A percentile compares a stretch with the other conserved stretches of the same genome.
phyloP scores from a whole-genome alignment of 768 basidiomycete genomes.

The Sporobolomyces pararoseus region DNA sequence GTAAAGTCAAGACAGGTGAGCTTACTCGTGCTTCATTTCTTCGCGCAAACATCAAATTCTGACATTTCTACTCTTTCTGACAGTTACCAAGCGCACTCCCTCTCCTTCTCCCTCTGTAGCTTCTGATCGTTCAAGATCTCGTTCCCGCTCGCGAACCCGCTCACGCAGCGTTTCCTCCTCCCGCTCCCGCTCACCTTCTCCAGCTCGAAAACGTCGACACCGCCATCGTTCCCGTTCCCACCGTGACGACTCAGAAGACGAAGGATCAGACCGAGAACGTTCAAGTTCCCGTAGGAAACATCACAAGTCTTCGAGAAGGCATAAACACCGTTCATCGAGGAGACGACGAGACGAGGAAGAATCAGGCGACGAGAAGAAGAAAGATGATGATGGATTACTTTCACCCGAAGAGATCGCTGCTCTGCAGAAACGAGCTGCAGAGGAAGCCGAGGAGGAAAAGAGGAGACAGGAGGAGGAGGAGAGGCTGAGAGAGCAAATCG shows the following conservation, averaged over 20 bases:
- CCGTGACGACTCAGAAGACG: neutral
- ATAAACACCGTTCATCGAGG: constrained; percentile 24
- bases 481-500: constrained; percentile 59
- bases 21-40: too few relatives aligned
- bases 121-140: constrained; percentile 22
- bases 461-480: constrained; percentile 57
- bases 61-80: neutral
- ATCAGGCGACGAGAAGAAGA: constrained; percentile 26
- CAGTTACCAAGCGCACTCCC: constrained; percentile 20
- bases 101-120: constrained; percentile 22
- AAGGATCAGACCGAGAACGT: neutral
- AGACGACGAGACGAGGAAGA: constrained; percentile 9
- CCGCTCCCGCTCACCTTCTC: constrained; percentile 30
- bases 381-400: constrained; percentile 26
- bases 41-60: too few relatives aligned
- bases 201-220: constrained; percentile 21
- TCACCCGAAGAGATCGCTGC: constrained; percentile 24
- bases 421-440: constrained; percentile 56
- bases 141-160: constrained; percentile 23
- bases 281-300: neutral
- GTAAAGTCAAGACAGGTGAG: constrained; percentile 24
- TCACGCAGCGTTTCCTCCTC: neutral
- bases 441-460: constrained; percentile 59
- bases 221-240: constrained; percentile 9
- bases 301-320: constrained; percentile 19